Evolutionary conservation across 768 basidiomycete genomes (phyloP), one percentile per base, ranked within the genome.

Genomic region (Melanogaster broomeanus): DNA sequence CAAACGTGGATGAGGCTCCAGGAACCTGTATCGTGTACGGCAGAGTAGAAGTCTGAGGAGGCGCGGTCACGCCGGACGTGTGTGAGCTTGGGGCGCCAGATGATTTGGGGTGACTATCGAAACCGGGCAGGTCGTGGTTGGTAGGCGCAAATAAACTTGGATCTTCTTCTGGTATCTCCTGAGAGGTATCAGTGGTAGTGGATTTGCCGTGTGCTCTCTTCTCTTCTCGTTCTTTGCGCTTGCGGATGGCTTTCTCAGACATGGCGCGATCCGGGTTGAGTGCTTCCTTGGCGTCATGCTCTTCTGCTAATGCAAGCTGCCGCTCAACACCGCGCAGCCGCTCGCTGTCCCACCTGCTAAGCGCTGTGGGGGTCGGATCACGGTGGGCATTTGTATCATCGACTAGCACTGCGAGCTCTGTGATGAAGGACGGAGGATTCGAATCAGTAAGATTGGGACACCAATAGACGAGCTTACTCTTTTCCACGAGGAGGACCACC

Each of bases 401-500:
- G 19, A 96, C 72, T 8, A 98, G 74, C 22, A 86, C 76, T 4
- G 90, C 93, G 13, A 88, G 70, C 28, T 83, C 95, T 97, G 62
- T 18, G 47, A 43, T n/a, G 24, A 35, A 11, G 19, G 34, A 42
- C 35, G 22, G 12, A 37, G 28, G n/a, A n/a, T 19, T 48, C 9
- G 34, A 30, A 49, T 49, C 30, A 51, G 45, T 25, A 12, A 13
- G 9, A 34, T 45, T 8, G 6, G 28, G 27, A 16, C 44, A 18
- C 16, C 34, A 28, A 31, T 30, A 52, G 34, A 24, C 15, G 41
- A 31, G 59, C 77, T 45, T 52, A 93, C 97, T 83, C 54, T 89
- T 88, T 58, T 87, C 80, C 13, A 98, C 82, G 6, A 98, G 83
- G 28, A 95, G 76, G 11, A 90, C 91, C 9, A 87, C 92, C 65